These are phyloP conservation scores for Candida dajiaensis DNA, from an alignment of 805 yeast species.

Conservation along the genomic window DNA sequence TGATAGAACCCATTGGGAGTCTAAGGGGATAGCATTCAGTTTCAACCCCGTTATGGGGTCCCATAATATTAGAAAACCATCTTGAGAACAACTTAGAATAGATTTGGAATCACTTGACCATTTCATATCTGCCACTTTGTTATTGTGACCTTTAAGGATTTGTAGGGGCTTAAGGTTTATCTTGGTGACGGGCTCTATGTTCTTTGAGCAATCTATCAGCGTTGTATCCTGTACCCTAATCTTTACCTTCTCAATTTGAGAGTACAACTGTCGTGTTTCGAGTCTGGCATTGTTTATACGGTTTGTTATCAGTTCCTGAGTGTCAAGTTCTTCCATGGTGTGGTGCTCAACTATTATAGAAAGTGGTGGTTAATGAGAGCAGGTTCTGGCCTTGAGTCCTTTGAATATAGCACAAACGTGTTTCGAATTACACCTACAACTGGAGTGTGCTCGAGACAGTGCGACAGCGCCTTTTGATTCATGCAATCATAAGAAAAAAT, in stretches of 20 bases:
- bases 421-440: no score
- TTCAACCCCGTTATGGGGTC: constrained; percentile 70
- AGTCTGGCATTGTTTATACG: constrained; percentile 33
- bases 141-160: constrained; percentile 50
- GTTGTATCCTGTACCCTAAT: constrained; percentile 39
- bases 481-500: background rate
- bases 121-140: constrained; percentile 60
- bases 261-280: constrained; percentile 42
- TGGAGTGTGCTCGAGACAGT: no score
- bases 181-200: constrained; percentile 10
- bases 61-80: constrained; percentile 83
- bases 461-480: no score
- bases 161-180: constrained; percentile 33
- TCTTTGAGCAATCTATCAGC: constrained; percentile 33
- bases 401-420: no score
- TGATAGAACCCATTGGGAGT: constrained; percentile 72
- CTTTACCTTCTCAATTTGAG: constrained; percentile 42
- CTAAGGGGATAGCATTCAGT: constrained; percentile 61
- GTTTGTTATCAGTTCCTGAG: constrained; percentile 10
- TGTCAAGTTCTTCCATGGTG: constrained; percentile 5
- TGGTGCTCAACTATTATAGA: background rate
- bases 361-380: background rate
- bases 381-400: background rate
- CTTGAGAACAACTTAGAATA: constrained; percentile 74
- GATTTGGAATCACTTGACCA: constrained; percentile 63